Evolutionary conservation across 495 filamentous ascomycete species (phyloP), one percentile per base, ranked within the genome.

Genomic region (Friedmanniomyces simplex): DNA sequence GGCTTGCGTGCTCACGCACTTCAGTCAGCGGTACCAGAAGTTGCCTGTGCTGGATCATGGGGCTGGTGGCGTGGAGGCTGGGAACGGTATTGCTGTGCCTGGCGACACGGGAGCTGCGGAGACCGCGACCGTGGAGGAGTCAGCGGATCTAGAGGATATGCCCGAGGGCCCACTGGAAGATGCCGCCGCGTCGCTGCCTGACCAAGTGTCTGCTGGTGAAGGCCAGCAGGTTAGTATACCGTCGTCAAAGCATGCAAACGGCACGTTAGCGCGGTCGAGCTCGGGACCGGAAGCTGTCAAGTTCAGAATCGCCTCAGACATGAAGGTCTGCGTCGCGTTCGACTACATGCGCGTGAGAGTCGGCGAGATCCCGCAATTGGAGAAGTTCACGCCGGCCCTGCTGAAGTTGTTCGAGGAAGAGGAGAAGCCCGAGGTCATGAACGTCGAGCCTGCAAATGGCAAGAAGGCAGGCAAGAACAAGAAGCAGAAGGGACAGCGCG

Each of bases 11-110:
- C 75, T 98, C 42, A 97, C 94, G 22, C 93, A 98, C 71, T 98
- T 98, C 72, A 87, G 82, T 30, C 93, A 98, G 69, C 76, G 93
- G n/a, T 98, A 98, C 70, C 87, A 89, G 64, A 96, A 96, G 72
- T 65, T 91, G 24, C 82, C 86, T 6, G 69, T 76, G 11, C 69
- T 86, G 25, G 69, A 74, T 51, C 65, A 28, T 18, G 49, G 30
- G 30, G 49, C 24, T 32, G 49, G 49, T 22, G 25, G 30, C 32
- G 30, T 5, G 12, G 46, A 28, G 20, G 46, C 20, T 49, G 46
- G 4, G 41, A 43, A 43, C 10, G 41, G 69, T 52, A 58, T 66
- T 13, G 67, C 59, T 18, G 63, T 63, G 22, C 67, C 60, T 4
- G 58, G 8, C 2, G 43, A 61, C 16, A 41, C 25, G 39, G 56